These are phyloP conservation scores for Clavispora santaluciae DNA, from an alignment of 805 yeast species.

Conservation along the genomic window DNA sequence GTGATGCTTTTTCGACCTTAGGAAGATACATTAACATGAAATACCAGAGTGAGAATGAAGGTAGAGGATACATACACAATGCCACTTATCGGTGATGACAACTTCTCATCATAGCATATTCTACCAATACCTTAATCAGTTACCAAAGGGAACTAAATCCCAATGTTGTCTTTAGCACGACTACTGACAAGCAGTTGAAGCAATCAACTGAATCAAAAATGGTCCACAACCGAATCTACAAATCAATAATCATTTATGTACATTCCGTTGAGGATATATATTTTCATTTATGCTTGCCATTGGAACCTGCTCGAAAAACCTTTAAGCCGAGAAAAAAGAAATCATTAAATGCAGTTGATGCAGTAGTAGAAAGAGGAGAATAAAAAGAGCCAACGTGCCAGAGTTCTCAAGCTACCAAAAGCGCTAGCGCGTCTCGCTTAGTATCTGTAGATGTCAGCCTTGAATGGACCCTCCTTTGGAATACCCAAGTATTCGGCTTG, in stretches of 20 bases:
- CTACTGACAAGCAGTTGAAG: too few species aligned
- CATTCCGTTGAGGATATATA: conserved; percentile 40
- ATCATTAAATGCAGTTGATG: conserved; percentile 46
- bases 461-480: conserved; percentile 93
- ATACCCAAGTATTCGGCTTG: conserved; percentile 95
- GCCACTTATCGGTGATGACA: too few species aligned
- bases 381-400: conserved; percentile 6
- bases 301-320: conserved; percentile 20
- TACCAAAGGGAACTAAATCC: too few species aligned
- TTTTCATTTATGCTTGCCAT: conserved; percentile 9
- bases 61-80: too few species aligned
- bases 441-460: conserved; percentile 97
- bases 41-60: too few species aligned
- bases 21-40: too few species aligned
- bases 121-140: too few species aligned
- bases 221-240: too few species aligned
- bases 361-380: conserved; percentile 27
- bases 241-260: conserved; percentile 7
- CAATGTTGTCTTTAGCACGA: too few species aligned
- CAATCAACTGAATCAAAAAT: too few species aligned
- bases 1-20: too few species aligned
- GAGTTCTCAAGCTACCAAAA: conserved; percentile 1
- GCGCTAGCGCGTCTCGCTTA: conserved; percentile 31
- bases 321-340: conserved; percentile 14
- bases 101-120: too few species aligned